Evolutionary conservation across 2,329 filamentous ascomycete genomes (phyloP), one percentile per base, ranked within the genome.

Genomic region (Cercospora berteroae): DNA sequence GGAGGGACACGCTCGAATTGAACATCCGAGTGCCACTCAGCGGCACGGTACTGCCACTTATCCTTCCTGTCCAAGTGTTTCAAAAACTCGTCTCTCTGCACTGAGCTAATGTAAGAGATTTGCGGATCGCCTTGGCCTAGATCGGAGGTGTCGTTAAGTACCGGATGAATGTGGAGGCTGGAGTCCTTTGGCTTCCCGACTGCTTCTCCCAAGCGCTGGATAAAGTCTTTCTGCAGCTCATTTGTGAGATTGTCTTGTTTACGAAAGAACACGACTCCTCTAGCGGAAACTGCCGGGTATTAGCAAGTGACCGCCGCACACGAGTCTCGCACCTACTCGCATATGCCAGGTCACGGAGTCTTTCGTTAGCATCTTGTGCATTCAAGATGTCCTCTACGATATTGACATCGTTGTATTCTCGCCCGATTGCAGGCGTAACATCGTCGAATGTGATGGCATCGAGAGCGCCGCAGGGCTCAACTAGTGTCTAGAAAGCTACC

Each of bases 231-330:
- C 73, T 86, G 84, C 12, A 89, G 82, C 1, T 88, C 85, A 74
- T 89, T 85, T 69, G 83, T 84, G 36, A 90, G 78, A 74, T 84
- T 81, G 73, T 87, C 80, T 70, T 92, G 89, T 31, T 64, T 65
- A 20, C 88, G 85, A 79, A 92, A 90, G 80, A 91, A 90, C 39
- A 90, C 88, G 2, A 91, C 89, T 12, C 89, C 89, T 0, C 89
- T 85, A 67, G 87, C 85, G 1, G 89, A 90, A 70, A 91, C 88
- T 90, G 56, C 44, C 6, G 31, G 20, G 33, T 16, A 13, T 39
- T 13, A 39, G 33, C 7, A 39, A 48, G 52, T 23, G 16, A 29
- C n/a, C 23, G 36, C 29, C 3, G 20, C 44, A 59, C 13, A 27
- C 44, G 52, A 63, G 31, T 50, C 9, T 20, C 5, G 5, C 27